Conservation (phyloP, 768 basidiomycete species). For the Filobasidium floriforme region DNA sequence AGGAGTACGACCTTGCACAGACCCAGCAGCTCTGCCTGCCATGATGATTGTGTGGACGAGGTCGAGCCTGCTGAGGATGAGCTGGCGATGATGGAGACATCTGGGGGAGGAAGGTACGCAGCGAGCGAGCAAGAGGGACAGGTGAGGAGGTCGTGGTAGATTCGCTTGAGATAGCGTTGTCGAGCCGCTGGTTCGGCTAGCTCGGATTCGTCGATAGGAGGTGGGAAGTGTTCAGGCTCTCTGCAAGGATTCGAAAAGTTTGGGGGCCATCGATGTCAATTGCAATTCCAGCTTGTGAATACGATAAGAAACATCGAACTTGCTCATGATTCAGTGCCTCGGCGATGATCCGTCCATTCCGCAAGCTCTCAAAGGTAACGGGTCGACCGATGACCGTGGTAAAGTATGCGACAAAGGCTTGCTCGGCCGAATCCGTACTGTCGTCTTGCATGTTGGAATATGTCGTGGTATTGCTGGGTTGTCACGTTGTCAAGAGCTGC, state of each 20-base stretch:
- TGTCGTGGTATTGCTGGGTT: too few relatives aligned
- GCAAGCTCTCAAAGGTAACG: not conserved
- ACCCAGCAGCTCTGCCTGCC: not conserved
- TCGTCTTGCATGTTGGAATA: too few relatives aligned
- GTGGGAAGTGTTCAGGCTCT: not conserved
- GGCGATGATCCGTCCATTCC: not conserved
- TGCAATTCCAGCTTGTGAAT: not conserved
- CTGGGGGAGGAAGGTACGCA: not conserved
- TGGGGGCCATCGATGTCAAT: not conserved
- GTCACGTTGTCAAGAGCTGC: too few relatives aligned
- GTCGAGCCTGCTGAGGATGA: not conserved
- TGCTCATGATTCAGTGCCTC: not conserved
- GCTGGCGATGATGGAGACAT: not conserved
- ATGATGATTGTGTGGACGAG: not conserved
- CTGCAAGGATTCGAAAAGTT: not conserved
- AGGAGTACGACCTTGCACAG: slow-evolving; percentile 1
- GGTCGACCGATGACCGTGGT: not conserved
- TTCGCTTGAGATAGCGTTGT: not conserved
- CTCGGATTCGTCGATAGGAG: not conserved
- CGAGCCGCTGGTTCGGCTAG: not conserved
- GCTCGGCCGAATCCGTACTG: not conserved
- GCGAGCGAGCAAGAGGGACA: slow-evolving; percentile 6
- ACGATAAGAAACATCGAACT: not conserved
- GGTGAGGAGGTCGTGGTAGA: slow-evolving; percentile 2
- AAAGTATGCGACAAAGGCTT: slow-evolving; percentile 1